These are phyloP conservation scores for Blastocystis sp. DNA, from an alignment of 352 stramenopile genomes.

Conservation along the genomic window DNA sequence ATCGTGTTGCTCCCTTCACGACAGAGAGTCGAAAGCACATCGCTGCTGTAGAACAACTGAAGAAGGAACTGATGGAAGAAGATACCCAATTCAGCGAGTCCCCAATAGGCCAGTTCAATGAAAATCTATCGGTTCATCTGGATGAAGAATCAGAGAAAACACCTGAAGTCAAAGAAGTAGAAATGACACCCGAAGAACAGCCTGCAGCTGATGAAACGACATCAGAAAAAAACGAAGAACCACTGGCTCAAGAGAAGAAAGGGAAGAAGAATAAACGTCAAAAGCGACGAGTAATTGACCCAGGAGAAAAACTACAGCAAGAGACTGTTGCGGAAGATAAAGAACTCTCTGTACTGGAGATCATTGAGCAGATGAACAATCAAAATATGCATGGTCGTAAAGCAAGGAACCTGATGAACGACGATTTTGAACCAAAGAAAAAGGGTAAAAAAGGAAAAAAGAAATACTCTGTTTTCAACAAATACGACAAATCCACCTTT, in stretches of 20 bases:
- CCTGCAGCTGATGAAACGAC: too few relatives aligned
- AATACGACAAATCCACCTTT: conserved; percentile 53
- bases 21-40: conserved; percentile 63
- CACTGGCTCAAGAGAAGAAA: background rate
- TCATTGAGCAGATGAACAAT: conserved; percentile 57
- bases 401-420: conserved; percentile 17
- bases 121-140: too few relatives aligned
- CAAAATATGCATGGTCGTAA: conserved; percentile 34
- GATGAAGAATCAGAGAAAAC: background rate
- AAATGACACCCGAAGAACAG: background rate
- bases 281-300: background rate
- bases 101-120: background rate
- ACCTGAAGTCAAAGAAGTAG: background rate
- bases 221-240: background rate
- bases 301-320: background rate
- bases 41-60: conserved; percentile 58
- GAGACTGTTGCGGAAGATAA: background rate
- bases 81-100: background rate
- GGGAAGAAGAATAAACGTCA: conserved; percentile 51
- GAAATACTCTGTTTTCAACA: background rate
- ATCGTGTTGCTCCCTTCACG: background rate
- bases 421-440: background rate
- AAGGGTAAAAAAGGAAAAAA: conserved; percentile 56
- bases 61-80: conserved; percentile 49
- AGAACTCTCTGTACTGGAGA: conserved; percentile 44